Conservation (phyloP, 345 rosid species). For the Nasturtium officinale region DNA sequence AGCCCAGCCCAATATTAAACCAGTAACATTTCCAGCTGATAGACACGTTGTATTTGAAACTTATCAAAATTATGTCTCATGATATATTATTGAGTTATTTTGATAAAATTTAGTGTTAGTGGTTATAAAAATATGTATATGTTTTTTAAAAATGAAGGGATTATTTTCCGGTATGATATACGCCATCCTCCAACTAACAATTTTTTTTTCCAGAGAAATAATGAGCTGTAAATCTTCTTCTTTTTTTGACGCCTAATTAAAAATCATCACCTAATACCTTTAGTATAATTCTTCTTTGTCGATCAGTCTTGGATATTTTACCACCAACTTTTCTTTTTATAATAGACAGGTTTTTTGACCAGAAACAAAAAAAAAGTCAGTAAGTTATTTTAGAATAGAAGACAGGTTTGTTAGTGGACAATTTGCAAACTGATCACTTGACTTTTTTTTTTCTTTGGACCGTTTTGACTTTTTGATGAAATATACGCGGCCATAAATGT, state of each 20-base stretch:
- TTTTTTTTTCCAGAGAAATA: too few relatives aligned
- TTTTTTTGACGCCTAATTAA: too few relatives aligned
- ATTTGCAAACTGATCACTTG: background rate
- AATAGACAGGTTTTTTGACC: background rate
- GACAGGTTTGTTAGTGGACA: background rate
- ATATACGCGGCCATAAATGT: background rate
- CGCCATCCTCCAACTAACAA: background rate
- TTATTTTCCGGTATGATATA: background rate
- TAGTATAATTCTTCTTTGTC: background rate
- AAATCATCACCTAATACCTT: too few relatives aligned
- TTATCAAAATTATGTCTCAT: too few relatives aligned
- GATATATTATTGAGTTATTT: too few relatives aligned
- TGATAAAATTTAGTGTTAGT: too few relatives aligned
- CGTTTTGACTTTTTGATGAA: slow-evolving; percentile 1
- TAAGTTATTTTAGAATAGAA: background rate
- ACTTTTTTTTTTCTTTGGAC: background rate
- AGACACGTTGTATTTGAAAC: background rate
- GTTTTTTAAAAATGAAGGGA: too few relatives aligned
- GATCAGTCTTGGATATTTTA: too few relatives aligned
- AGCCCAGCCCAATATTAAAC: background rate
- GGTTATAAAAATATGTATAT: too few relatives aligned
- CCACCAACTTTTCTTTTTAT: background rate
- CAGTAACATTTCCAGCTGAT: background rate
- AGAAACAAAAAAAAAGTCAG: background rate
- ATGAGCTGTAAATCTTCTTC: too few relatives aligned